Evolutionary conservation across 345 rosid genomes (phyloP).

Genomic region (Linum usitatissimum): DNA sequence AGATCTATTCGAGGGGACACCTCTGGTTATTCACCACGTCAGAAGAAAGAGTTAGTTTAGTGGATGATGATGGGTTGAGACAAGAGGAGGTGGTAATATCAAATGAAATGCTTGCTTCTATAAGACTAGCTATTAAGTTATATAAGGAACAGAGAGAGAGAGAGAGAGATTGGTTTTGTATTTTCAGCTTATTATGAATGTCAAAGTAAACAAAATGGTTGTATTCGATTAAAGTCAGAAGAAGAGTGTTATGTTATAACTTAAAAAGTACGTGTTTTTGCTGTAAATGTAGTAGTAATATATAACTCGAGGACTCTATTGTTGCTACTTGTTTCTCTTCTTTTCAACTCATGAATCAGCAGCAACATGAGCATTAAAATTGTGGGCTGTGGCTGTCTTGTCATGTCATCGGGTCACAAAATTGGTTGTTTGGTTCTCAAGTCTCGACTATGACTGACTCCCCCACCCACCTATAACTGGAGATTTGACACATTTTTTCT

Average conservation of each 20-base stretch:
- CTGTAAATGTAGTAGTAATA: constrained; percentile 39
- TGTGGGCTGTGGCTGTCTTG: too few species aligned
- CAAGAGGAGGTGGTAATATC: constrained; percentile 14
- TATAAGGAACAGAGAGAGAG: constrained; percentile 11
- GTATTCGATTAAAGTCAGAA: too few species aligned
- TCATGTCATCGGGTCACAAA: too few species aligned
- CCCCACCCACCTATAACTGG: too few species aligned
- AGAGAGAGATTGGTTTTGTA: too few species aligned
- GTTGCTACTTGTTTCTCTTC: too few species aligned
- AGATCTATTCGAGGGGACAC: constrained; percentile 81
- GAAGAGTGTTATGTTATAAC: constrained; percentile 16
- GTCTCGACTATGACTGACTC: too few species aligned
- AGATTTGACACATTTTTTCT: too few species aligned
- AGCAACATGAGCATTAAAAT: too few species aligned
- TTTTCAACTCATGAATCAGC: too few species aligned
- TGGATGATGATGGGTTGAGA: constrained; percentile 8
- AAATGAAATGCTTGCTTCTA: constrained; percentile 11
- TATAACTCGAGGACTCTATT: too few species aligned
- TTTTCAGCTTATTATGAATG: constrained; percentile 23
- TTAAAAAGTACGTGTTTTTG: constrained; percentile 1
- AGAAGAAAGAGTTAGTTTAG: constrained; percentile 62
- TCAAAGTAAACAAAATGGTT: constrained; percentile 26
- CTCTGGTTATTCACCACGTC: constrained; percentile 47
- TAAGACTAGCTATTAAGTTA: constrained; percentile 13
- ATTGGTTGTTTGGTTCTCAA: too few species aligned